Evolutionary conservation across 2,329 filamentous ascomycete species (phyloP).

Genomic region (Blastomyces gilchristii): DNA sequence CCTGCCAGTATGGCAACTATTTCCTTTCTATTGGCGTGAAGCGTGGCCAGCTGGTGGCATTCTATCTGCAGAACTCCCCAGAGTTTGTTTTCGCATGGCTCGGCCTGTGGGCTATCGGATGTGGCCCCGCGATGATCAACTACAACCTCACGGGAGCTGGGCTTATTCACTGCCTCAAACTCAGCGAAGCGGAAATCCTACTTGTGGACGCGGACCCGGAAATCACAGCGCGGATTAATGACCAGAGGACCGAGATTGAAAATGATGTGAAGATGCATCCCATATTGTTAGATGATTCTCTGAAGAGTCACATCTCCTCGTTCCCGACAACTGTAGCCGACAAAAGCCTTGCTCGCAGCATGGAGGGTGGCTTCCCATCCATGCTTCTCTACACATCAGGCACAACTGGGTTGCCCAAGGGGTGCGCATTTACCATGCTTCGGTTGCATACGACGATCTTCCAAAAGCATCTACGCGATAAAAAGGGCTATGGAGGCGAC

Average conservation of each 20-base stretch:
- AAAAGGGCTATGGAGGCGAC: constrained; percentile 35
- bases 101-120: constrained; percentile 54
- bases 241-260: constrained; percentile 39
- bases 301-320: constrained; percentile 41
- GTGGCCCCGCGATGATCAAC: constrained; percentile 61
- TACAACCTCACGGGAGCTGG: constrained; percentile 56
- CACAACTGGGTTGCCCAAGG: constrained; percentile 67
- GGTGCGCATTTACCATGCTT: constrained; percentile 49
- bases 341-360: constrained; percentile 45
- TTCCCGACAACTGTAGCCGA: constrained; percentile 43
- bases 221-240: constrained; percentile 49
- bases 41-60: constrained; percentile 51
- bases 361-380: constrained; percentile 47
- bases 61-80: constrained; percentile 58
- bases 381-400: constrained; percentile 63
- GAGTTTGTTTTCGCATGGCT: constrained; percentile 59
- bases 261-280: constrained; percentile 50
- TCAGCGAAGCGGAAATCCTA: constrained; percentile 47
- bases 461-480: constrained; percentile 26
- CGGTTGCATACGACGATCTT: constrained; percentile 34
- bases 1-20: constrained; percentile 52
- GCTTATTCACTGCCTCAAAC: constrained; percentile 54
- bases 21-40: constrained; percentile 50
- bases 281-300: constrained; percentile 41
- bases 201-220: constrained; percentile 49